Percentiles rank a stretch among this genome's conserved stretches.
Conservation (phyloP, 2,329 filamentous ascomycete species). For the Niveomyces coronatus region DNA sequence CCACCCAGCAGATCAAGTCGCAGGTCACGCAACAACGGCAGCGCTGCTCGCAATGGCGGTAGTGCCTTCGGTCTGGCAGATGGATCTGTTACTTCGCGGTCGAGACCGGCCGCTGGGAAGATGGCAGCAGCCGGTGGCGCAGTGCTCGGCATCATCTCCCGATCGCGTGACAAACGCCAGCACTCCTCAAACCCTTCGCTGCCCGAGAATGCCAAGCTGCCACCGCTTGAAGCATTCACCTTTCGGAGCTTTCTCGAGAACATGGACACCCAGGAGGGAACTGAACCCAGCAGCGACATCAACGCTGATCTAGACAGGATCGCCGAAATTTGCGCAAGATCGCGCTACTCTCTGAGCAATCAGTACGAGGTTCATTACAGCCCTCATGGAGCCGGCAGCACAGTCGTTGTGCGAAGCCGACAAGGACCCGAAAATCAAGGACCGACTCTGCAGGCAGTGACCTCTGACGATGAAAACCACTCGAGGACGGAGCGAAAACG, state of each 20-base stretch:
- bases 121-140: constrained; percentile 26
- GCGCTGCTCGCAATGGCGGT: constrained; percentile 12
- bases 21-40: constrained; percentile 10
- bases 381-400: constrained; percentile 48
- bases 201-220: constrained; percentile 36
- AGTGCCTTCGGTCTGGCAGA: constrained; percentile 1
- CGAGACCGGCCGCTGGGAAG: constrained; percentile 19
- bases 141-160: constrained; percentile 28
- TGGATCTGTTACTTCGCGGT: constrained; percentile 19
- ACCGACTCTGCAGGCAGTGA: constrained; percentile 47
- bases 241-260: constrained; percentile 55
- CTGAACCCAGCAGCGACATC: constrained; percentile 33
- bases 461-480: constrained; percentile 41
- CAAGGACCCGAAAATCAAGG: constrained; percentile 25
- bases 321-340: constrained; percentile 56
- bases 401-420: constrained; percentile 28
- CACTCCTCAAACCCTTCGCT: not conserved
- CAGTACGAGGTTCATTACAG: constrained; percentile 57
- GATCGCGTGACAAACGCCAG: constrained; percentile 6
- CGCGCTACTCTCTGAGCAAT: constrained; percentile 54
- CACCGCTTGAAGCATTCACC: constrained; percentile 52
- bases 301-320: constrained; percentile 52
- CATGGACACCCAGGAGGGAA: constrained; percentile 29
- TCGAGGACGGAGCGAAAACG: constrained; percentile 28
- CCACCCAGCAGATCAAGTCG: constrained; percentile 20